phyloP scores from a whole-genome alignment of 2,329 filamentous ascomycete species.

The Chrysosporium keratinophilum region DNA sequence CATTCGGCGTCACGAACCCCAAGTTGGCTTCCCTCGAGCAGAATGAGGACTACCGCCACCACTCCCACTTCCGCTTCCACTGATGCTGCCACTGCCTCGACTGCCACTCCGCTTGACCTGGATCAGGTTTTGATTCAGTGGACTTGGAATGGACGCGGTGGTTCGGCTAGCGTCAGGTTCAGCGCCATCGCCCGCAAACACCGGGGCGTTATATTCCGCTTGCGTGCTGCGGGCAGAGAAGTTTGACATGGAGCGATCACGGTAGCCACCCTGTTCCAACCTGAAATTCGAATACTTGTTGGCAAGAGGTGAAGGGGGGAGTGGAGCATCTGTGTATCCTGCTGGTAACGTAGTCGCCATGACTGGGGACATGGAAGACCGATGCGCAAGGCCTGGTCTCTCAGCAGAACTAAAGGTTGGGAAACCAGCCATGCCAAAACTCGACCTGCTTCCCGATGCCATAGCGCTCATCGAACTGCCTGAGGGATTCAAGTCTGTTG shows the following conservation, averaged over 20 bases:
- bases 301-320: conserved; percentile 25
- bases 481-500: conserved; percentile 1
- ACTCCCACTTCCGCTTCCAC: conserved; percentile 30
- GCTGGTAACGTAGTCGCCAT: conserved; percentile 26
- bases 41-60: conserved; percentile 34
- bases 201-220: conserved; percentile 26
- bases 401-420: conserved; percentile 25
- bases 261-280: conserved; percentile 24
- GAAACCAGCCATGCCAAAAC: conserved; percentile 28
- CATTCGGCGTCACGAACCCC: conserved; percentile 10
- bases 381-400: conserved; percentile 21
- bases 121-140: conserved; percentile 31
- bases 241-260: conserved; percentile 36
- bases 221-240: conserved; percentile 32
- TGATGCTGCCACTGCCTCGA: conserved; percentile 36
- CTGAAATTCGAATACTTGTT: conserved; percentile 26
- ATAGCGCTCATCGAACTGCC: conserved; percentile 21
- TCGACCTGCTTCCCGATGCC: conserved; percentile 25
- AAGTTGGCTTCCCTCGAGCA: conserved; percentile 26
- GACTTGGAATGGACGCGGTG: conserved; percentile 19
- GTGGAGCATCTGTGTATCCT: conserved; percentile 27
- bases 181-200: conserved; percentile 25
- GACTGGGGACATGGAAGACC: conserved; percentile 28
- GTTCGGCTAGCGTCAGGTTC: conserved; percentile 27
- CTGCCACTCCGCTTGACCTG: conserved; percentile 36